Evolutionary conservation across 78 protist genomes (phyloP).

Genomic region (Monocercomonoides exilis): DNA sequence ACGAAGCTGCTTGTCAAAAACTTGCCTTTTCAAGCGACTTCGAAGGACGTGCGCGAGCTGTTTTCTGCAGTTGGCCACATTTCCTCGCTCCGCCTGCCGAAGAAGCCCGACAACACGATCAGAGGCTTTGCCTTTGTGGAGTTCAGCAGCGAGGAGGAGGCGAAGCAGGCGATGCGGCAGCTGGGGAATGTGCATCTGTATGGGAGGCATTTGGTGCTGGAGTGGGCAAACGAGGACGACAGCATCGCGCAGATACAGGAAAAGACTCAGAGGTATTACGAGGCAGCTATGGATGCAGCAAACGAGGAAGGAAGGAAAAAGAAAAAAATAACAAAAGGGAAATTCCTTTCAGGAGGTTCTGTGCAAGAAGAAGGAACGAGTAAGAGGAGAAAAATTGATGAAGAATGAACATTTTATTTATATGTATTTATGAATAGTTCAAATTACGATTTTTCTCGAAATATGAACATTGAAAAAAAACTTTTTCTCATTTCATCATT

Average conservation of each 20-base stretch:
- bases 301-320: too few relatives aligned
- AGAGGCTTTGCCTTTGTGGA: constrained; percentile 40
- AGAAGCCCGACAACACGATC: constrained; percentile 10
- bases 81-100: constrained; percentile 26
- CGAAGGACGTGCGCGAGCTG: constrained; percentile 18
- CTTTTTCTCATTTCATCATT: too few relatives aligned
- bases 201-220: constrained; percentile 33
- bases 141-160: constrained; percentile 34
- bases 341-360: too few relatives aligned
- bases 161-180: background rate
- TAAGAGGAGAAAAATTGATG: too few relatives aligned
- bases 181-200: constrained; percentile 21
- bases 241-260: background rate
- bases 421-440: too few relatives aligned
- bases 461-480: too few relatives aligned
- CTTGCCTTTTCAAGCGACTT: constrained; percentile 38
- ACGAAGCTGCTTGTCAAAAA: constrained; percentile 30
- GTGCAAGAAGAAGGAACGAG: too few relatives aligned
- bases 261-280: background rate
- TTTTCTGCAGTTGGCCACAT: constrained; percentile 26
- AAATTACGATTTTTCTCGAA: too few relatives aligned
- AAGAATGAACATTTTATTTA: too few relatives aligned
- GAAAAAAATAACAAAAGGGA: too few relatives aligned
- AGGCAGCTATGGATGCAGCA: background rate
- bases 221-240: constrained; percentile 29